Evolutionary conservation across 306 rosid species (phyloP).

Genomic region (Rosa chinensis): DNA sequence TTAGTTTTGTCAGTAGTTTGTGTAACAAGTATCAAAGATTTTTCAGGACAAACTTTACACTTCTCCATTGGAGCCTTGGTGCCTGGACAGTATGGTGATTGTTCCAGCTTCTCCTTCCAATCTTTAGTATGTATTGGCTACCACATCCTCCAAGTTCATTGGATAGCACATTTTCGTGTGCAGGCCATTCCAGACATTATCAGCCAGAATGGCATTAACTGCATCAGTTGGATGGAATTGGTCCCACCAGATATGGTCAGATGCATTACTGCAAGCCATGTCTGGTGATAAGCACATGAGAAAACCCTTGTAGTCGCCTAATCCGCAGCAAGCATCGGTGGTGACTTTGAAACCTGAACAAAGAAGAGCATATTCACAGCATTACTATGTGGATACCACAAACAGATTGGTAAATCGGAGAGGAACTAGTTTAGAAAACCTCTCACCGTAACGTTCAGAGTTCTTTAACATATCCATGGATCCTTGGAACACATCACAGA

Average conservation of each 20-base stretch:
- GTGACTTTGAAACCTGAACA: slow-evolving; percentile 71
- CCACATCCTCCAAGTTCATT: slow-evolving; percentile 67
- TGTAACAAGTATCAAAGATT: not conserved
- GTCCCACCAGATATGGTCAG: slow-evolving; percentile 89
- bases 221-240: slow-evolving; percentile 93
- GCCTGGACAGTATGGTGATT: not conserved
- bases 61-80: not conserved
- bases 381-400: slow-evolving; percentile 14
- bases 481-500: slow-evolving; percentile 71
- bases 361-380: slow-evolving; percentile 16
- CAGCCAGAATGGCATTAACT: slow-evolving; percentile 80
- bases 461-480: slow-evolving; percentile 81
- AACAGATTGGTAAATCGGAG: slow-evolving; percentile 8
- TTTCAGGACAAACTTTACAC: not conserved
- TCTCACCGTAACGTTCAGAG: slow-evolving; percentile 58
- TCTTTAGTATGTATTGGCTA: slow-evolving; percentile 33
- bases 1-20: not conserved
- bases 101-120: slow-evolving; percentile 11
- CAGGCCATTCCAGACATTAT: slow-evolving; percentile 70
- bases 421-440: not conserved
- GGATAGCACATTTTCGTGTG: slow-evolving; percentile 79
- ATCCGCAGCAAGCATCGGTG: slow-evolving; percentile 82
- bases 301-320: slow-evolving; percentile 83
- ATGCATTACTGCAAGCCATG: slow-evolving; percentile 83
- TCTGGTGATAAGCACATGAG: slow-evolving; percentile 68